Evolutionary conservation across 2,329 filamentous ascomycete genomes (phyloP), one percentile per base, ranked within the genome.

Genomic region (Penicillium janthinellum): DNA sequence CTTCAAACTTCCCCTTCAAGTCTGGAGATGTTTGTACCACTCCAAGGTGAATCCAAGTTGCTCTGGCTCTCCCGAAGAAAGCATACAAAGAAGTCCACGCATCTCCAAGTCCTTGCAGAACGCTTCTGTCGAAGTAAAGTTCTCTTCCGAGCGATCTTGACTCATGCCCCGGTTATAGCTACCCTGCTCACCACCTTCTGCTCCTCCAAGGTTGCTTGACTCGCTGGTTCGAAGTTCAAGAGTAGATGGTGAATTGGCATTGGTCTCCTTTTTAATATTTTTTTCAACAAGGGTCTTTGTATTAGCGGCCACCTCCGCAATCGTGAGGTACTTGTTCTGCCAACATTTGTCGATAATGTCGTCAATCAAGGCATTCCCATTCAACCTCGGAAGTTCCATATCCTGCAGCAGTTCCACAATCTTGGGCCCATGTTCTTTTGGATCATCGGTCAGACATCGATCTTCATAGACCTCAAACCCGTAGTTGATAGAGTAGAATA

Each of bases 401-500:
- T 67, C 59, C 54, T 70, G 66, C 3, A 72, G 58, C 51, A 72
- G 64, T 1, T 68, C 64, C 52, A 70, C 58, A 3, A 67, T 59
- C 51, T 62, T 64, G 25, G 57, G 64, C 2, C 66, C 64, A 63
- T 73, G 67, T 4, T 73, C 64, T 1, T 64, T 44, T 37, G 66
- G 66, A 62, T 73, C 64, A 4, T 71, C 55, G 2, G 58, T 60
- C 54, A 75, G 63, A 59, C 54, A 65, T 54, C 38, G 65, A 64
- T 75, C 67, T 31, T 52, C 66, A 58, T 73, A 73, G 51, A 73
- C 67, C 57, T 72, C 67, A 65, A 68, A 71, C 7, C 69, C 68
- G 41, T 75, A 73, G 55, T 72, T 73, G 35, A 73, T 72, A 4
- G 70, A 49, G 47, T 74, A 75, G 59, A 65, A 74, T n/a, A 75